Evolutionary conservation across 2,329 filamentous ascomycete genomes (phyloP).

Genomic region (Xylaria sp.): DNA sequence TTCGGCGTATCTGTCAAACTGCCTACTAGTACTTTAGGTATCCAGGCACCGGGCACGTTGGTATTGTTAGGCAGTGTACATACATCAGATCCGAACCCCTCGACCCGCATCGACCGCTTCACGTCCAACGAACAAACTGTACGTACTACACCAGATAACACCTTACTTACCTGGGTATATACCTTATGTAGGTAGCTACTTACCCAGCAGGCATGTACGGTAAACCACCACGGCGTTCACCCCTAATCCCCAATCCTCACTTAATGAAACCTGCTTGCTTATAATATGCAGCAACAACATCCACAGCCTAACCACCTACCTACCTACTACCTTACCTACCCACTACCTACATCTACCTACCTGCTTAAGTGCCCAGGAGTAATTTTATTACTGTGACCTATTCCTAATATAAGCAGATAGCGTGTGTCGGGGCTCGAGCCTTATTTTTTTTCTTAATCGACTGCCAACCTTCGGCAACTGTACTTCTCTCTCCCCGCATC

Average conservation of each 20-base stretch:
- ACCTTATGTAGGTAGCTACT: not conserved
- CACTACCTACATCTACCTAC: no score
- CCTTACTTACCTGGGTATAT: not conserved
- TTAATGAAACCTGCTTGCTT: not conserved
- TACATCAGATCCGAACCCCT: not conserved
- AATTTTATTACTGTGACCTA: no score
- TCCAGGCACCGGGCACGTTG: not conserved
- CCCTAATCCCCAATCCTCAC: not conserved
- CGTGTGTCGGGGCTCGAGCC: constrained; percentile 5
- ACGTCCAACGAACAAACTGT: constrained; percentile 5
- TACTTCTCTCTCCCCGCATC: constrained; percentile 27
- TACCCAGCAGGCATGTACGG: not conserved
- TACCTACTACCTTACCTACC: no score
- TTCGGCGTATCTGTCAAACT: not conserved
- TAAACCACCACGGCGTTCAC: not conserved
- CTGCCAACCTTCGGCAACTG: constrained; percentile 27
- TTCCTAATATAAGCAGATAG: constrained; percentile 27
- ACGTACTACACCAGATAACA: no score
- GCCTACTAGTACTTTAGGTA: not conserved
- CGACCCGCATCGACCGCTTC: constrained; percentile 8
- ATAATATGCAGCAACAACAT: constrained; percentile 1
- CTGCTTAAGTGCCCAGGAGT: no score
- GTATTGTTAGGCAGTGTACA: not conserved
- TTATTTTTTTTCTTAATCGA: constrained; percentile 9
- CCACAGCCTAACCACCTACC: not conserved